A percentile compares a stretch with the other conserved stretches of the same genome.
Evolutionary conservation across 2,329 filamentous ascomycete genomes (phyloP).

Genomic region (Neurospora crassa): DNA sequence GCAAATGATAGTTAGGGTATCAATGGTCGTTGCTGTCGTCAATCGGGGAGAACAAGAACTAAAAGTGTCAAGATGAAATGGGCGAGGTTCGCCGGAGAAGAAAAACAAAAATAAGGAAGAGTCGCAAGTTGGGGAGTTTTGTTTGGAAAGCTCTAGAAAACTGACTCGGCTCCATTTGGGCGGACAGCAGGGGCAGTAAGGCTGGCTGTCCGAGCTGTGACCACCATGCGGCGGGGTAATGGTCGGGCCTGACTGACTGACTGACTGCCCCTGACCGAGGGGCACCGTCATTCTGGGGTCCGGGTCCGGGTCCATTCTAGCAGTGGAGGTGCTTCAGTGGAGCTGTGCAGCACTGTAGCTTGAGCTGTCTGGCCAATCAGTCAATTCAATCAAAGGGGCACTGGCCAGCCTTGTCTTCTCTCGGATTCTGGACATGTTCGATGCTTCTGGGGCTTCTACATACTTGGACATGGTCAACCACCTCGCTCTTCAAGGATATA

Average conservation of each 20-base stretch:
- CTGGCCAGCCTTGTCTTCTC: not conserved
- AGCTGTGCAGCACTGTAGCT: not conserved
- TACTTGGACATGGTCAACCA: not conserved
- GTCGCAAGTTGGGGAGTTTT: constrained; percentile 2
- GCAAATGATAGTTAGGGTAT: not conserved
- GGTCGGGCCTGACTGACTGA: not conserved
- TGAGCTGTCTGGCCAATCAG: not conserved
- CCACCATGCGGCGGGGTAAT: not conserved
- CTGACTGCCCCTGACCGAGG: not conserved
- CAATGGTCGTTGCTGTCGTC: constrained; percentile 1
- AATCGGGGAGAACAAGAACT: not conserved
- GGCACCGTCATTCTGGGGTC: not conserved
- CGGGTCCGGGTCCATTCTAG: too few species aligned
- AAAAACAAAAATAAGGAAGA: constrained; percentile 5
- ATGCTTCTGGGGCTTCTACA: not conserved
- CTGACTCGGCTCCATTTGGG: constrained; percentile 15
- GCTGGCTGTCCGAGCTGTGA: not conserved
- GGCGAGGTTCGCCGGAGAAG: constrained; percentile 6
- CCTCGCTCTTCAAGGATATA: not conserved
- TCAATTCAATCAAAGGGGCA: not conserved
- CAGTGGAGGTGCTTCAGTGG: not conserved
- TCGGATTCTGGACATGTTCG: not conserved
- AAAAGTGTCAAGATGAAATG: constrained; percentile 5
- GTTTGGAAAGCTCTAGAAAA: constrained; percentile 22
- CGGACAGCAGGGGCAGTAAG: constrained; percentile 15